These are phyloP conservation scores for Ambrosiella xylebori DNA, from an alignment of 2,329 filamentous ascomycete genomes.

Conservation along the genomic window DNA sequence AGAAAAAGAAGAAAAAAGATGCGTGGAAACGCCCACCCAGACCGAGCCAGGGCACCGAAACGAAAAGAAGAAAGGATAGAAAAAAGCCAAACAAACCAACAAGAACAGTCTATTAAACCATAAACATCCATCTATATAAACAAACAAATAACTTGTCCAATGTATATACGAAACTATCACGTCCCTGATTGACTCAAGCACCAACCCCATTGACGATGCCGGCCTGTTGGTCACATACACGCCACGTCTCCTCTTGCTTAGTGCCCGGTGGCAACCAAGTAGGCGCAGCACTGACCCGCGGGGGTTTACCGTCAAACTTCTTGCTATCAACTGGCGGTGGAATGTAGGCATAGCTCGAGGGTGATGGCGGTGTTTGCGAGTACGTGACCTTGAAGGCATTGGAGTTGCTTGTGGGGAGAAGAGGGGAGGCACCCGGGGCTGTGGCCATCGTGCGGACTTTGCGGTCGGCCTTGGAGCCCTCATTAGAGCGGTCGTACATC, in stretches of 20 bases:
- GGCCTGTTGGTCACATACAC: constrained; percentile 19
- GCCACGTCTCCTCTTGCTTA: constrained; percentile 75
- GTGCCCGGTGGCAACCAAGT: constrained; percentile 66
- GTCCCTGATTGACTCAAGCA: not conserved
- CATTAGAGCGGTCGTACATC: constrained; percentile 82
- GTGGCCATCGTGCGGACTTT: constrained; percentile 50
- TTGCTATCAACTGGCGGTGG: not conserved
- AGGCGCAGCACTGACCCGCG: constrained; percentile 2
- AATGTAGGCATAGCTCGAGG: constrained; percentile 6
- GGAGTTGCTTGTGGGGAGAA: constrained; percentile 45
- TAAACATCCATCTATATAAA: constrained; percentile 2
- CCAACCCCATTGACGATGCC: constrained; percentile 15
- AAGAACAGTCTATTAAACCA: constrained; percentile 16
- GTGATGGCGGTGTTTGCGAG: not conserved
- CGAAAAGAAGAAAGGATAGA: not conserved
- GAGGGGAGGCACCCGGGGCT: constrained; percentile 22
- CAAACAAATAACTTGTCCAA: constrained; percentile 21
- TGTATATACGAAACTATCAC: constrained; percentile 13
- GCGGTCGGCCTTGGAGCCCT: constrained; percentile 74
- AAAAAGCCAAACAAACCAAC: constrained; percentile 1
- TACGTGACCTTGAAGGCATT: not conserved
- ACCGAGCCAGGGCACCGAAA: not conserved
- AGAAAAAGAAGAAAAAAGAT: too few relatives aligned
- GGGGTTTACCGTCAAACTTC: constrained; percentile 6
- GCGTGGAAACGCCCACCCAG: too few relatives aligned